These are phyloP conservation scores for Torulaspora pretoriensis DNA, from an alignment of 1,139 yeast species.

Conservation along the genomic window DNA sequence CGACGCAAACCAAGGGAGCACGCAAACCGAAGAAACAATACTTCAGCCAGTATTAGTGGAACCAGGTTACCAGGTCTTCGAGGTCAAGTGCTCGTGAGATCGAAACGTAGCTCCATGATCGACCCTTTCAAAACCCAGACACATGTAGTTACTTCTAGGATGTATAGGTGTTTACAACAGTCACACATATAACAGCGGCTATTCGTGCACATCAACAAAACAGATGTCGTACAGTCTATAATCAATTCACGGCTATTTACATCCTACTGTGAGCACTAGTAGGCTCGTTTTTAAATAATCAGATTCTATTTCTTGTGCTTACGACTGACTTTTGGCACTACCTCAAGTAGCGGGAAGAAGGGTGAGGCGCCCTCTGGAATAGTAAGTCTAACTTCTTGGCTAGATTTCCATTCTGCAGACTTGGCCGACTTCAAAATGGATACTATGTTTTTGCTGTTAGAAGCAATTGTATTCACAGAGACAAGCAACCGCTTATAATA, in stretches of 20 bases:
- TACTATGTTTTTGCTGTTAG: conserved; percentile 15
- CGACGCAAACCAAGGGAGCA: background rate
- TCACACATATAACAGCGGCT: background rate
- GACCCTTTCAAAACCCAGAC: conserved; percentile 1
- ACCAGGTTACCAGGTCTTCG: too few relatives aligned
- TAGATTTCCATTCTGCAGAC: conserved; percentile 1
- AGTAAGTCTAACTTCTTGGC: conserved; percentile 16
- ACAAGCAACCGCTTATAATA: conserved; percentile 29
- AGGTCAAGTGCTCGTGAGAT: background rate
- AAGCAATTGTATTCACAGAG: conserved; percentile 16
- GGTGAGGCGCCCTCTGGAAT: conserved; percentile 18
- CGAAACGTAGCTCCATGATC: background rate
- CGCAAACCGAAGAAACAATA: background rate
- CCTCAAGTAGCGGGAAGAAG: conserved; percentile 25
- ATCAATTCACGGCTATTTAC: conserved; percentile 2
- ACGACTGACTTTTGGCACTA: conserved; percentile 2
- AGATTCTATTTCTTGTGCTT: background rate
- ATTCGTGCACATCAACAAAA: background rate
- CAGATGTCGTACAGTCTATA: background rate
- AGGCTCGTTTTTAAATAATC: background rate
- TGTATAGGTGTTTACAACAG: conserved; percentile 4
- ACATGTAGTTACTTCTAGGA: background rate
- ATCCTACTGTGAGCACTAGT: background rate
- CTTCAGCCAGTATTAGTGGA: too few relatives aligned
- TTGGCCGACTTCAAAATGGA: conserved; percentile 10